Evolutionary conservation across 495 filamentous ascomycete species (phyloP).

Genomic region (Oleoguttula mirabilis): DNA sequence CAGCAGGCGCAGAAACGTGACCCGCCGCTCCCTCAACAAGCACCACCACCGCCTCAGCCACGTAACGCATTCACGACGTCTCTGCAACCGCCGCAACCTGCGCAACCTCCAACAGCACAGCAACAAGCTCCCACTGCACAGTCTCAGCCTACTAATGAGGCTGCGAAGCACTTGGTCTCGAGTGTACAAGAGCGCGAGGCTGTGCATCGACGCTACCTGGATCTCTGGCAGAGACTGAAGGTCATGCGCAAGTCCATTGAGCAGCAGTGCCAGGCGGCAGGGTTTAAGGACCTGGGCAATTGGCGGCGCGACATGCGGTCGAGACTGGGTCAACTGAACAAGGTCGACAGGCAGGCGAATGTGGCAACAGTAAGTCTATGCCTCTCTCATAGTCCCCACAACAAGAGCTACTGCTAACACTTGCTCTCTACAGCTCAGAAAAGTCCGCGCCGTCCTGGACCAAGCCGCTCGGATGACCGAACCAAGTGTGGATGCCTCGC

Average conservation of each 20-base stretch:
- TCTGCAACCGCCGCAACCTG: slow-evolving; percentile 2
- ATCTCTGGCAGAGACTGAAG: slow-evolving; percentile 65
- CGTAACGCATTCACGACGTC: neutral
- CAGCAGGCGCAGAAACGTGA: slow-evolving; percentile 10
- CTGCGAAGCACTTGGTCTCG: neutral
- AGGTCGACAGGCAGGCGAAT: slow-evolving; percentile 47
- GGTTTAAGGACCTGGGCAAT: slow-evolving; percentile 59
- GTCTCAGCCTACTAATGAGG: neutral
- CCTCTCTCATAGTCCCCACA: too few relatives aligned
- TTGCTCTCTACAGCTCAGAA: slow-evolving; percentile 36
- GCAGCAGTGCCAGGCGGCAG: slow-evolving; percentile 39
- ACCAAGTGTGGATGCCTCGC: slow-evolving; percentile 51
- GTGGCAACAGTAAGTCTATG: slow-evolving; percentile 39
- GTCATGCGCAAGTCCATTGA: slow-evolving; percentile 46
- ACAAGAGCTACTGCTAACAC: too few relatives aligned
- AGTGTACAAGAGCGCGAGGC: slow-evolving; percentile 31
- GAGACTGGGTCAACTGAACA: slow-evolving; percentile 61
- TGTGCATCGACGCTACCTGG: slow-evolving; percentile 48
- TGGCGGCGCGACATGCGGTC: slow-evolving; percentile 61
- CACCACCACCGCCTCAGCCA: slow-evolving; percentile 6
- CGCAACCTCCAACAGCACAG: neutral
- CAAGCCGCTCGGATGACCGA: slow-evolving; percentile 37
- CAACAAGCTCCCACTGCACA: neutral
- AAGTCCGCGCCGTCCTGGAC: slow-evolving; percentile 38
- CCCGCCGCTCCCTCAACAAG: slow-evolving; percentile 6